Evolutionary conservation across 1,284 basidiomycete species (phyloP).

Genomic region (Cryptococcus neoformans): DNA sequence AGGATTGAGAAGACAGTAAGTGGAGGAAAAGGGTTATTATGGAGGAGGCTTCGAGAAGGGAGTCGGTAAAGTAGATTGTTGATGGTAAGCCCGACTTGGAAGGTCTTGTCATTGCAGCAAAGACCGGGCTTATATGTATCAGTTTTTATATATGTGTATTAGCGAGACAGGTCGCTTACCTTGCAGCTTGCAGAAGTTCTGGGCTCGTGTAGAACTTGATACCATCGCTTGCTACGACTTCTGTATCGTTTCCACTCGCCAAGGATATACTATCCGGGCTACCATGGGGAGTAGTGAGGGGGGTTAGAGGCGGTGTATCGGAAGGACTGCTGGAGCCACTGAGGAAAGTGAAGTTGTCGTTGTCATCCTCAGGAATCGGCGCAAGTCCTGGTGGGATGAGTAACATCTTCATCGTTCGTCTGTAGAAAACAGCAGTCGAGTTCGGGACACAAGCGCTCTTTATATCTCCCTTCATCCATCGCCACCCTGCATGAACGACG

Average conservation of each 20-base stretch:
- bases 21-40: slow-evolving; percentile 12
- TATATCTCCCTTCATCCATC: too few species aligned
- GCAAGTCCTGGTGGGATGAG: background rate
- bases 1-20: slow-evolving; percentile 2
- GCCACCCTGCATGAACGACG: too few species aligned
- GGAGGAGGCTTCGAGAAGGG: slow-evolving; percentile 4
- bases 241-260: background rate
- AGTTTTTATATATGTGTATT: background rate
- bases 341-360: too few species aligned
- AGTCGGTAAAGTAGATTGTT: slow-evolving; percentile 5
- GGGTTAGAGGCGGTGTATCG: background rate
- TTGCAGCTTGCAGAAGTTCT: background rate
- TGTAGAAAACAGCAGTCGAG: background rate
- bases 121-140: background rate
- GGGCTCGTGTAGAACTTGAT: background rate
- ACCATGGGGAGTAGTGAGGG: background rate
- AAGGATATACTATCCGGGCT: too few species aligned
- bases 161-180: background rate
- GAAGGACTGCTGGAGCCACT: background rate
- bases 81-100: background rate
- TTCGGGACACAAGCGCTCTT: too few species aligned
- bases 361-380: slow-evolving; percentile 5
- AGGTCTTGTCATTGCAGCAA: background rate
- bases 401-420: background rate
- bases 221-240: background rate